Conservation (phyloP, 176 grass and related monocot genomes). For the Oryza longistaminata region DNA sequence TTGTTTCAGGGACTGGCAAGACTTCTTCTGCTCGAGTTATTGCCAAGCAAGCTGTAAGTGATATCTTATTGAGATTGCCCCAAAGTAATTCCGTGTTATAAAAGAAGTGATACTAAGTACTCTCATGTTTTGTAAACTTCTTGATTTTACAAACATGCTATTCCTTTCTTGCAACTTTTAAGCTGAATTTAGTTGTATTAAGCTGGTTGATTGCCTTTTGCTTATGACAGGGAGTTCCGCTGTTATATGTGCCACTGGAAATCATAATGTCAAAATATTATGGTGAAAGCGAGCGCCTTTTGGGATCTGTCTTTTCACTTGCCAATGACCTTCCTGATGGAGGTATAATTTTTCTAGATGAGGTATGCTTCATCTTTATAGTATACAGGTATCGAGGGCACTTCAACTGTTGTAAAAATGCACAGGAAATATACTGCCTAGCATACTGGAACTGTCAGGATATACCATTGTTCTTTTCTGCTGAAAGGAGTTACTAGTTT, state of each 20-base stretch:
- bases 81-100: background rate
- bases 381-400: background rate
- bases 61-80: conserved; percentile 23
- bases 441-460: background rate
- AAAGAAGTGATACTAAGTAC: background rate
- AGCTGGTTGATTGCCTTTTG: conserved; percentile 6
- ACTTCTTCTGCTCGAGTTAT: conserved; percentile 95
- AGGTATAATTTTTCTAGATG: conserved; percentile 93
- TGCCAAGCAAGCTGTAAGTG: conserved; percentile 90
- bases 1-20: conserved; percentile 76
- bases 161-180: conserved; percentile 10
- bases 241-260: conserved; percentile 94
- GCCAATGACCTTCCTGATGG: conserved; percentile 94
- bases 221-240: conserved; percentile 74
- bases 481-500: background rate
- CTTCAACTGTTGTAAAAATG: conserved; percentile 7
- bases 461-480: background rate
- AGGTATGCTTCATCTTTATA: conserved; percentile 51
- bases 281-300: conserved; percentile 88
- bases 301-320: conserved; percentile 93
- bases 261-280: conserved; percentile 98
- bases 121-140: background rate
- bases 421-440: background rate
- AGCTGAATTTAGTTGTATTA: conserved; percentile 6
- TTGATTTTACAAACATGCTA: conserved; percentile 13